phyloP scores from a whole-genome alignment of 1,284 basidiomycete genomes.

The Xanthoconium separans region DNA sequence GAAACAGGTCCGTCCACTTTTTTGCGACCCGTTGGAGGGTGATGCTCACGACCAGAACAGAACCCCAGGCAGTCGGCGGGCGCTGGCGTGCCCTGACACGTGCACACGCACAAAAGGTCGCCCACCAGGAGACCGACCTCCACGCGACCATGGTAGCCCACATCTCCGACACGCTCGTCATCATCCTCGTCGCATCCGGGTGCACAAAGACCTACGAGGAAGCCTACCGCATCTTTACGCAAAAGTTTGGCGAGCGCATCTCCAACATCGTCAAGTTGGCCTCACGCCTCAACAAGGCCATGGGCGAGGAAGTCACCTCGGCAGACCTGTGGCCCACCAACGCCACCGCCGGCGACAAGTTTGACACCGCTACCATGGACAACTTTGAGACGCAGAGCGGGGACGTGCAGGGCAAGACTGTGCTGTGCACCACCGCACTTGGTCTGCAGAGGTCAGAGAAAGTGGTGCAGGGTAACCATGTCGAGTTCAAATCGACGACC shows the following conservation, averaged over 20 bases:
- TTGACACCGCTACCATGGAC: slow-evolving; percentile 43
- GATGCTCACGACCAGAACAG: slow-evolving; percentile 27
- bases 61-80: slow-evolving; percentile 49
- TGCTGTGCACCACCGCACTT: slow-evolving; percentile 40
- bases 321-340: slow-evolving; percentile 47
- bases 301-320: slow-evolving; percentile 52
- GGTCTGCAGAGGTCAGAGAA: slow-evolving; percentile 35
- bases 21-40: neutral
- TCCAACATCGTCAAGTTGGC: slow-evolving; percentile 42
- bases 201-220: slow-evolving; percentile 32
- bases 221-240: slow-evolving; percentile 26
- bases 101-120: slow-evolving; percentile 41
- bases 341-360: slow-evolving; percentile 39
- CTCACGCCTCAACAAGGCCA: slow-evolving; percentile 44
- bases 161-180: slow-evolving; percentile 41
- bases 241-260: slow-evolving; percentile 41
- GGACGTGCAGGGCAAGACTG: slow-evolving; percentile 9
- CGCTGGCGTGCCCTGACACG: slow-evolving; percentile 54
- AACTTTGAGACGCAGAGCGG: slow-evolving; percentile 34
- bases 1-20: slow-evolving; percentile 38
- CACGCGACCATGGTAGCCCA: slow-evolving; percentile 36
- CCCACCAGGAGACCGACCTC: slow-evolving; percentile 36
- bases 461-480: slow-evolving; percentile 18
- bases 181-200: slow-evolving; percentile 46
- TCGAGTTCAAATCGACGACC: slow-evolving; percentile 27